Evolutionary conservation across 257 asterid genomes (phyloP).

Genomic region (Solanum tacnaense): DNA sequence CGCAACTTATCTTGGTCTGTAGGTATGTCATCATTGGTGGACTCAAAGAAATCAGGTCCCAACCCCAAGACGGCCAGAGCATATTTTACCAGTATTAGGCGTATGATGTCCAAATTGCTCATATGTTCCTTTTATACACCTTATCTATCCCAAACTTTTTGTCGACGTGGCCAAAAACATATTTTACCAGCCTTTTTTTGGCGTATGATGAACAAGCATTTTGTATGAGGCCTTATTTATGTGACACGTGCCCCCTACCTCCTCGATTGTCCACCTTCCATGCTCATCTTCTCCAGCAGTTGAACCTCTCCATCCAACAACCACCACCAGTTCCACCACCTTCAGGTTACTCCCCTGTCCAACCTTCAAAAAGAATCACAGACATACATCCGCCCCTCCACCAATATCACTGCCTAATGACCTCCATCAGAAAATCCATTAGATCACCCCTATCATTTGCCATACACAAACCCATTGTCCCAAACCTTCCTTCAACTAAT

Average conservation of each 20-base stretch:
- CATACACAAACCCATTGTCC: background rate
- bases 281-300: background rate
- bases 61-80: background rate
- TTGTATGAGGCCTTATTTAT: background rate
- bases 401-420: background rate
- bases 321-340: background rate
- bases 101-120: background rate
- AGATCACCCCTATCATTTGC: background rate
- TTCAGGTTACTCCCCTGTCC: background rate
- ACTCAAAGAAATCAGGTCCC: too few relatives aligned
- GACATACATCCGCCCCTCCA: background rate
- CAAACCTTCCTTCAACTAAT: background rate
- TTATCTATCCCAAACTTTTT: background rate
- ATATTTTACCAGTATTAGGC: background rate
- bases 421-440: background rate
- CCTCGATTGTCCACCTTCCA: background rate
- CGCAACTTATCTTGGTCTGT: too few relatives aligned
- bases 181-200: background rate
- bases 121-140: background rate
- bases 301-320: background rate
- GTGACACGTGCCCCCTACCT: background rate
- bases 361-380: background rate
- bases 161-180: background rate
- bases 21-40: too few relatives aligned
- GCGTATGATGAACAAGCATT: background rate